These are phyloP conservation scores for Gossypium longicalyx DNA, from an alignment of 345 rosid genomes.

Conservation along the genomic window DNA sequence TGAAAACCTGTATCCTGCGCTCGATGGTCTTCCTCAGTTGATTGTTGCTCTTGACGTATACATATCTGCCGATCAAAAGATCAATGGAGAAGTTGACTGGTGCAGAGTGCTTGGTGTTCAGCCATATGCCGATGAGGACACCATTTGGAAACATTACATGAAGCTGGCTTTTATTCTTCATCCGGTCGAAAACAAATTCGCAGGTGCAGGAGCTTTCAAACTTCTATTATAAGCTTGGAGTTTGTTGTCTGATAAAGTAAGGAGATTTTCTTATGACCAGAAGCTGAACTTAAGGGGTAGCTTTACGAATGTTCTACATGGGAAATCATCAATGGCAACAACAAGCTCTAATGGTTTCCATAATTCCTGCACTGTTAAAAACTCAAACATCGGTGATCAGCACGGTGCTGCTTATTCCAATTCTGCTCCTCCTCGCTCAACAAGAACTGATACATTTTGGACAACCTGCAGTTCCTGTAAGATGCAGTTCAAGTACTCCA, in stretches of 20 bases:
- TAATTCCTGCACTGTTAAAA: slow-evolving; percentile 8
- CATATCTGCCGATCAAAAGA: slow-evolving; percentile 21
- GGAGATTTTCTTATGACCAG: slow-evolving; percentile 40
- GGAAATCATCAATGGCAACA: slow-evolving; percentile 15
- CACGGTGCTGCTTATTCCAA: slow-evolving; percentile 15
- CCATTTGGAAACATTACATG: slow-evolving; percentile 27
- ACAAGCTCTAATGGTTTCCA: slow-evolving; percentile 21
- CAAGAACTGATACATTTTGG: slow-evolving; percentile 41
- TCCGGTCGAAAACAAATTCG: slow-evolving; percentile 38
- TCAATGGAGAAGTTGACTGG: slow-evolving; percentile 46
- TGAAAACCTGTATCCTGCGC: slow-evolving; percentile 29
- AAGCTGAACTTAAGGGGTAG: slow-evolving; percentile 23
- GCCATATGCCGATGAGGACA: slow-evolving; percentile 38
- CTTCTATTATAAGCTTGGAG: slow-evolving; percentile 45
- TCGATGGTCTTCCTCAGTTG: slow-evolving; percentile 43
- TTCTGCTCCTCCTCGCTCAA: slow-evolving; percentile 12
- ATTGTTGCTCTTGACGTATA: slow-evolving; percentile 35
- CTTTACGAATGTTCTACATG: slow-evolving; percentile 8
- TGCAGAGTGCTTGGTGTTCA: slow-evolving; percentile 42
- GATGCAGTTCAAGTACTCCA: slow-evolving; percentile 36
- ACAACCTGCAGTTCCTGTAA: slow-evolving; percentile 39
- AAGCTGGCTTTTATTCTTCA: slow-evolving; percentile 36
- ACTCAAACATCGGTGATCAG: slow-evolving; percentile 17
- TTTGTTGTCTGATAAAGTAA: slow-evolving; percentile 33
- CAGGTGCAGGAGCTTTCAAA: slow-evolving; percentile 46